Evolutionary conservation across 176 grass and related monocot genomes (phyloP), one percentile per base, ranked within the genome.

Genomic region (Oryza coarctata): DNA sequence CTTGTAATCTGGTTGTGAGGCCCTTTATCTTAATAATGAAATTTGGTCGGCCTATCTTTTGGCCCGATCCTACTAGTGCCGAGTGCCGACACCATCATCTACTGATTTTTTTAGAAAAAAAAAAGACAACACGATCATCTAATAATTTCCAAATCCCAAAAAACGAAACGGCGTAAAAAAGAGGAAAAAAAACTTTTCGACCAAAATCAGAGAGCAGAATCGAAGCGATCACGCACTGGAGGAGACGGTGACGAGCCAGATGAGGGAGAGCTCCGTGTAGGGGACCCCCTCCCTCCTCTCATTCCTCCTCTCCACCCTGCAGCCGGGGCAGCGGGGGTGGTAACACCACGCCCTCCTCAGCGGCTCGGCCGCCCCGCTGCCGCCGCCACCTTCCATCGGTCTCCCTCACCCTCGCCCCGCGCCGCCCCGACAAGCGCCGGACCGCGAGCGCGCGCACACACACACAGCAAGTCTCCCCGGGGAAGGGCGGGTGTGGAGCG

Each of bases 221-320:
- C n/a, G 36, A 26, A 15, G 27, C 27, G 65, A 45, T 68, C 14
- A 62, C 87, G 66, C 71, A 90, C 91, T 72, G 45, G 81, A 82
- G 68, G 81, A 82, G 45, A 93, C 52, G 71, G 84, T 87, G 63
- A 93, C 33, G 39, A 93, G 66, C 91, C 87, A 93, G 39, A 90
- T 22, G 78, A 71, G 73, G 91, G 68, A 68, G 85, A 93, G 52
- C 31, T 92, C 83, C 55, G 13, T 55, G 63, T 82, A 55, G 9
- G 90, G 86, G 47, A 83, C 63, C 22, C 86, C 83, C 38, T 62
- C 74, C 15, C 9, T 62, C 78, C 73, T 60, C 73, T 77, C 89
- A 7, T 88, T 91, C 27, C 55, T 72, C 67, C 70, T 80, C 11
- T 88, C 86, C 47, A 85, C 47, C 73, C 71, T 60, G 85, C 89